Base-by-base conservation (phyloP, 805 yeast genomes). In the Sungouiella thailandica region DNA sequence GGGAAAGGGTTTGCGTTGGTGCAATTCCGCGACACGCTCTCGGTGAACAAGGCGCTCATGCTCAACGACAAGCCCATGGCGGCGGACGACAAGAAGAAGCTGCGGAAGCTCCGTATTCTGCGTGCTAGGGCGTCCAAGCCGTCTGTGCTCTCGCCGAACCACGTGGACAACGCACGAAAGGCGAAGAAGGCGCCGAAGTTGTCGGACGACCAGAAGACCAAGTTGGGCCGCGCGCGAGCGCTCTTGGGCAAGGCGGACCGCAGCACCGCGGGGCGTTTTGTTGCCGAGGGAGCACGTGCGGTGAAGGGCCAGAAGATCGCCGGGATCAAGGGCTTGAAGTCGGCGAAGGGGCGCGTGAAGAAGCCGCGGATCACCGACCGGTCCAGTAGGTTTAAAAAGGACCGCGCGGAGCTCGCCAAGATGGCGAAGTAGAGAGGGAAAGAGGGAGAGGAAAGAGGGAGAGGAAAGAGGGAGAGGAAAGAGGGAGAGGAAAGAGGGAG, bases 1-100 rank as follows among this genome's bases (percentile, higher is more conserved):
- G 99, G 98, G 43, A 93, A 93, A 63, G 99, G 99, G 5, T 89
- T 93, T 64, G 98, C 96, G 5, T 85, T 89, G 55, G 88, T 93
- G 23, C 97, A 90, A 59, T 93, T 89, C 65, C 74, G 70, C 40
- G 90, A 84, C 51, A 47, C 74, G 1, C 61, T 80, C 35, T 68
- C 80, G 26, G 96, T 93, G 7, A 78, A 80, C 42, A 83, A 85
- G 53, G 97, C 96, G 1, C 60, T 93, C 34, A 60, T 87, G 39
- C 63, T 86, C 40, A 76, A 89, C 57, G 90, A 77, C 29, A 80
- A 84, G 62, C 75, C 78, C 38, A 57, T 74, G 44, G 18, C 32
- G 8, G 46, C 36, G 25, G 46, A 49, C 6, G 50, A 57, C 7
- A 55, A 58, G 19, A 58, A 56, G 24, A 64, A 61, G 35, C 60